These are phyloP conservation scores for Pythium coloratum DNA, from an alignment of 352 stramenopile species.

Conservation along the genomic window DNA sequence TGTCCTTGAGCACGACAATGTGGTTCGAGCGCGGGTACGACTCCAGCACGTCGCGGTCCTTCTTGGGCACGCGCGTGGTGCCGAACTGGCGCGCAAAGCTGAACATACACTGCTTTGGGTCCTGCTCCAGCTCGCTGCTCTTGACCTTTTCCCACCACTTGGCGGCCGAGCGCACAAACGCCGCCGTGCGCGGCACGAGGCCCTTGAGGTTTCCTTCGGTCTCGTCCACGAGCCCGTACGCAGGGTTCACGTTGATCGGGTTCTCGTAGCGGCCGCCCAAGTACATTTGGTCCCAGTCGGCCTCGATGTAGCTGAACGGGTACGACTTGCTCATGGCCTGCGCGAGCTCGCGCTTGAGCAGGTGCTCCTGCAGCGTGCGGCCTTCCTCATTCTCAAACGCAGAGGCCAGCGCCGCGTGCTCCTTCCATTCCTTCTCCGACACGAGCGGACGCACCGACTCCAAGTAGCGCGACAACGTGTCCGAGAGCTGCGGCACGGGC, in stretches of 20 bases:
- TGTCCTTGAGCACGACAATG: slow-evolving; percentile 88
- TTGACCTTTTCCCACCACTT: slow-evolving; percentile 92
- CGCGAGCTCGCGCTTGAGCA: slow-evolving; percentile 57
- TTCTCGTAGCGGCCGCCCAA: slow-evolving; percentile 86
- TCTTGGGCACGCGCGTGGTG: slow-evolving; percentile 79
- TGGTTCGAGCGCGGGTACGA: slow-evolving; percentile 79
- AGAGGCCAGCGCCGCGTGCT: slow-evolving; percentile 48
- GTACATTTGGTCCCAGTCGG: slow-evolving; percentile 92
- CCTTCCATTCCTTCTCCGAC: slow-evolving; percentile 40
- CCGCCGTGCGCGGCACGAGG: slow-evolving; percentile 68
- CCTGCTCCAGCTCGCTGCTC: slow-evolving; percentile 83
- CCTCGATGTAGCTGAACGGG: slow-evolving; percentile 93
- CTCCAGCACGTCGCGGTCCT: slow-evolving; percentile 67
- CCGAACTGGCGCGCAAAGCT: slow-evolving; percentile 87
- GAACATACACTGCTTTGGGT: slow-evolving; percentile 91
- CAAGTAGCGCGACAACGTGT: slow-evolving; percentile 77
- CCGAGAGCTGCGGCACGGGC: slow-evolving; percentile 72
- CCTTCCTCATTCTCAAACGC: slow-evolving; percentile 43
- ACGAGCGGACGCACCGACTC: slow-evolving; percentile 57
- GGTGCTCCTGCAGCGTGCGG: slow-evolving; percentile 34
- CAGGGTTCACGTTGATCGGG: slow-evolving; percentile 91
- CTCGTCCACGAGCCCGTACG: slow-evolving; percentile 84
- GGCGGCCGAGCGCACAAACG: slow-evolving; percentile 77
- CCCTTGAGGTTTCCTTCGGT: slow-evolving; percentile 70
- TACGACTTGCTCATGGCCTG: slow-evolving; percentile 83